A percentile compares a stretch with the other conserved stretches of the same genome.
phyloP scores from a whole-genome alignment of 768 basidiomycete genomes.

The Tricholoma furcatifolium region DNA sequence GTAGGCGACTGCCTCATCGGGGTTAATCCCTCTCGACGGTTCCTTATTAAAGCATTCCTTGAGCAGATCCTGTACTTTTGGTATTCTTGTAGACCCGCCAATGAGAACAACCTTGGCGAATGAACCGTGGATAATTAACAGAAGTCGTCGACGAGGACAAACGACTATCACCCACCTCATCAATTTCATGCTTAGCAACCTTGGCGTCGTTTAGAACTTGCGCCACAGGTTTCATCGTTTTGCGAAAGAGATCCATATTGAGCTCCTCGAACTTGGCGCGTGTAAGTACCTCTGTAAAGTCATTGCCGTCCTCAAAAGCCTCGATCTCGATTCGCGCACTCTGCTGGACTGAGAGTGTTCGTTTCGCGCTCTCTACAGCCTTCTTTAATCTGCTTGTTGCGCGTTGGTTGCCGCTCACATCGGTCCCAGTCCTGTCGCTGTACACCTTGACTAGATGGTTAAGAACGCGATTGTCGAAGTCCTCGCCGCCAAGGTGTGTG shows the following conservation, averaged over 20 bases:
- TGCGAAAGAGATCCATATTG: slow-evolving; percentile 98
- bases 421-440: slow-evolving; percentile 90
- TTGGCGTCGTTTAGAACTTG: slow-evolving; percentile 98
- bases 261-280: slow-evolving; percentile 99
- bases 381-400: slow-evolving; percentile 91
- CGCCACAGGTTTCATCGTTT: slow-evolving; percentile 99
- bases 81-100: slow-evolving; percentile 74
- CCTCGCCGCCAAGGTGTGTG: slow-evolving; percentile 73
- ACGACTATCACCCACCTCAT: slow-evolving; percentile 57
- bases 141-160: neutral
- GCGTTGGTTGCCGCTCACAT: slow-evolving; percentile 74
- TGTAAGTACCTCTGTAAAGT: slow-evolving; percentile 95
- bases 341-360: slow-evolving; percentile 88
- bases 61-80: slow-evolving; percentile 64
- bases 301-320: slow-evolving; percentile 92
- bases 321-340: slow-evolving; percentile 93
- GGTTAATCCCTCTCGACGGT: slow-evolving; percentile 66
- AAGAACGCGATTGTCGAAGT: slow-evolving; percentile 71
- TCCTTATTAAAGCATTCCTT: slow-evolving; percentile 70
- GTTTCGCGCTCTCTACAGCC: slow-evolving; percentile 92
- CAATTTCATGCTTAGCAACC: slow-evolving; percentile 95
- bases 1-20: slow-evolving; percentile 73
- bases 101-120: slow-evolving; percentile 42
- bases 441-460: slow-evolving; percentile 70
- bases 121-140: neutral